Percentiles rank a stretch among this genome's conserved stretches.
Conservation (phyloP, 352 stramenopile species). For the Globisporangium spiculum region DNA sequence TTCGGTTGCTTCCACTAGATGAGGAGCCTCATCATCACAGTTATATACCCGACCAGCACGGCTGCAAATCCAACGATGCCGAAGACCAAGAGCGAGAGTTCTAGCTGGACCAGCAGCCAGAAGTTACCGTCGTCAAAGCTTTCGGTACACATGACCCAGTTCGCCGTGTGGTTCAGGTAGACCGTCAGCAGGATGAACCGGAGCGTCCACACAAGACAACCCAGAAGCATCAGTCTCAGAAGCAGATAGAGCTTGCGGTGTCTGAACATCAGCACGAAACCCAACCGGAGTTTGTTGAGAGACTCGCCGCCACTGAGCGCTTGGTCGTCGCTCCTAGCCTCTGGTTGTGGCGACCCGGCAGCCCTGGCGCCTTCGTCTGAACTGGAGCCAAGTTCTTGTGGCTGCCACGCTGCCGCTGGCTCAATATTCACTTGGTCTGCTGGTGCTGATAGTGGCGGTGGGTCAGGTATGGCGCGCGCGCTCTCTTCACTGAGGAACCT, state of each 20-base stretch:
- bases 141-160: constrained; percentile 30
- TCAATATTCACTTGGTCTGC: background rate
- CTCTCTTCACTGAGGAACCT: background rate
- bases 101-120: constrained; percentile 35
- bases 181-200: constrained; percentile 33
- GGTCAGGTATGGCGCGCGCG: background rate
- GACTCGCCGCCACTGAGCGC: background rate
- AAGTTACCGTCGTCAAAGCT: constrained; percentile 34
- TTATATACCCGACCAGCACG: constrained; percentile 25
- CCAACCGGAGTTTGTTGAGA: background rate
- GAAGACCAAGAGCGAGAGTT: constrained; percentile 15
- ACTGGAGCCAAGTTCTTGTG: background rate
- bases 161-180: constrained; percentile 29
- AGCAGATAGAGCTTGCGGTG: background rate
- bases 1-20: background rate
- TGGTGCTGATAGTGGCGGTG: background rate
- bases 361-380: background rate
- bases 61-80: constrained; percentile 21
- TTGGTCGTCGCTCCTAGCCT: background rate
- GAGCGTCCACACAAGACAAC: constrained; percentile 21
- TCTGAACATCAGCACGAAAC: background rate
- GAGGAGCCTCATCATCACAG: constrained; percentile 9
- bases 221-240: background rate
- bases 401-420: too few species aligned
- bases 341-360: background rate